Evolutionary conservation across 352 stramenopile species (phyloP).

Genomic region (Pythium biforme): DNA sequence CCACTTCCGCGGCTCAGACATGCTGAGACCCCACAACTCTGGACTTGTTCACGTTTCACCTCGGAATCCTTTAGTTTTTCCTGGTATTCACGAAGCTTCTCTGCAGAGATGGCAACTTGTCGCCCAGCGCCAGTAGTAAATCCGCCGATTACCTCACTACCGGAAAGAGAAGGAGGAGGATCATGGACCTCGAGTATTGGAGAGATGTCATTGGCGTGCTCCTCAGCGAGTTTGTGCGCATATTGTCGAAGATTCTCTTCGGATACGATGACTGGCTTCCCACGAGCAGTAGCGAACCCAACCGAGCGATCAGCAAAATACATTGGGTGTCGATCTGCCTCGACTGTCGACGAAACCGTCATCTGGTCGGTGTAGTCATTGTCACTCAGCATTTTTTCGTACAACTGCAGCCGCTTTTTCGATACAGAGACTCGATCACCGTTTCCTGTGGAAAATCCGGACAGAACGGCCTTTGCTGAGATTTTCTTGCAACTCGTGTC

Average conservation of each 20-base stretch:
- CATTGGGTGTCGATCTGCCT: background rate
- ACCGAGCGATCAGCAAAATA: background rate
- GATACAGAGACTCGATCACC: constrained; percentile 6
- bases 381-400: constrained; percentile 9
- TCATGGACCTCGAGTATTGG: background rate
- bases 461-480: background rate
- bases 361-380: background rate
- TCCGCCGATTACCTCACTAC: background rate
- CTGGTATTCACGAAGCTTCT: constrained; percentile 18
- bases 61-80: background rate
- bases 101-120: constrained; percentile 30
- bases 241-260: constrained; percentile 29
- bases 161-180: background rate
- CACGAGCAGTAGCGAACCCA: constrained; percentile 34
- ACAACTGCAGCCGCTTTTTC: constrained; percentile 2
- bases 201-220: background rate
- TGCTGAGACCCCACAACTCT: background rate
- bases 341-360: background rate
- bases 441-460: constrained; percentile 9
- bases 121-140: constrained; percentile 38
- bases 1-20: background rate
- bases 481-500: background rate
- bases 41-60: background rate
- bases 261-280: constrained; percentile 31
- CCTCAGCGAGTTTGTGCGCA: background rate